Conservation (phyloP, 2,329 filamentous ascomycete species). For the Talaromyces sp. region DNA sequence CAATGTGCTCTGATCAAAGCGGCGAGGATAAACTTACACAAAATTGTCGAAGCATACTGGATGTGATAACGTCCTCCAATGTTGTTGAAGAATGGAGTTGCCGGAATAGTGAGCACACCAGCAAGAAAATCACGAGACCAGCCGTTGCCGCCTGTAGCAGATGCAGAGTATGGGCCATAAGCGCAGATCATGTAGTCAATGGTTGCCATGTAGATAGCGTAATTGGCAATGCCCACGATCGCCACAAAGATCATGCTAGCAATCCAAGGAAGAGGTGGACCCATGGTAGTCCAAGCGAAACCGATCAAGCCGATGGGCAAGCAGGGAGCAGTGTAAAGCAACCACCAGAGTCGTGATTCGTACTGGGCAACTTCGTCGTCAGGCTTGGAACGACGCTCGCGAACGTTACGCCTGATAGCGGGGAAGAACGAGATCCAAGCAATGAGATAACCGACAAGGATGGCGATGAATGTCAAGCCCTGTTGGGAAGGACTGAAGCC, state of each 20-base stretch:
- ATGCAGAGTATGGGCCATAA: slow-evolving; percentile 64
- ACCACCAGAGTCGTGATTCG: slow-evolving; percentile 59
- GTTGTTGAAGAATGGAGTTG: slow-evolving; percentile 52
- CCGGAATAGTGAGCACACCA: slow-evolving; percentile 60
- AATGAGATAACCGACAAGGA: slow-evolving; percentile 59
- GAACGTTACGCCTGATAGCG: slow-evolving; percentile 50
- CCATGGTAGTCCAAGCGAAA: slow-evolving; percentile 60
- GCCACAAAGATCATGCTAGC: slow-evolving; percentile 58
- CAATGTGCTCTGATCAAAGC: neutral
- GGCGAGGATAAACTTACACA: slow-evolving; percentile 41
- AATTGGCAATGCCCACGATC: slow-evolving; percentile 63
- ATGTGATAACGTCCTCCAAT: slow-evolving; percentile 56
- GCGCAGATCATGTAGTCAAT: slow-evolving; percentile 68
- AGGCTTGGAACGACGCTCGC: slow-evolving; percentile 46
- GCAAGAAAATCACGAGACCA: slow-evolving; percentile 64
- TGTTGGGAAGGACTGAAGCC: slow-evolving; percentile 50
- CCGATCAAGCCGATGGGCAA: slow-evolving; percentile 60
- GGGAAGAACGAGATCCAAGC: slow-evolving; percentile 57
- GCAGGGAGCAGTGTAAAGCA: slow-evolving; percentile 59
- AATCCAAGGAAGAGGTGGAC: slow-evolving; percentile 60
- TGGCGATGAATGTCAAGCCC: slow-evolving; percentile 55
- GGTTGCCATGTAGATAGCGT: slow-evolving; percentile 62
- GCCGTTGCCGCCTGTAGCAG: slow-evolving; percentile 65
- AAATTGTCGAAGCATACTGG: slow-evolving; percentile 61
- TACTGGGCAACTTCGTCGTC: slow-evolving; percentile 60